Base-by-base conservation (phyloP, 192 early-diverging fungal species). In the Umbelopsis vinacea region DNA sequence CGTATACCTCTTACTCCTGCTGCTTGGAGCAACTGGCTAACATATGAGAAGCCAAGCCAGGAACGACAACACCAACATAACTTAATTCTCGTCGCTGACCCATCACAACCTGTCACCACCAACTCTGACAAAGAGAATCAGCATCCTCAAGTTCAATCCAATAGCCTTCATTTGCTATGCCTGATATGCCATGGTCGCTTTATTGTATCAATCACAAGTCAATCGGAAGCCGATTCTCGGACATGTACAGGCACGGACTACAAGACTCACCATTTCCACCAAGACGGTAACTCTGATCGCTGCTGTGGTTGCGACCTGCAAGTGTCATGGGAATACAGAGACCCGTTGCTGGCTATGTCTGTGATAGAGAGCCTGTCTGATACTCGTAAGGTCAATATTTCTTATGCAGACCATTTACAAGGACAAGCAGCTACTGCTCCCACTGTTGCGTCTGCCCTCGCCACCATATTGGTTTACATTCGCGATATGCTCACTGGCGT, bases 211-310 rank as follows among this genome's bases (percentile, higher is more conserved):
- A n/a, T n/a, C 38, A 6, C 10, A 29, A 9, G 11, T 12, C 26
- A 29, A 63, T 11, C 0, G 11, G 12, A 8, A 17, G 11, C 26
- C 5, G 14, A 37, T 33, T n/a, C 57, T 63, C 57, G 33, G 29
- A n/a, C 12, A 19, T 74, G 72, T 74, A 33, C 67, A 0, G 67
- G 38, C 7, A 19, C 15, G 2, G 46, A 19, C 22, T 74, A 74
- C 14, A 26, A 40, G 23, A 71, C 73, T 9, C 77, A 79, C 48
- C 77, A 79, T 54, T 74, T 54, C 15, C 76, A 78, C 52, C 43
- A 33, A 11, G 14, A 21, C 38, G 26, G 26, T 12, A 21, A 71
- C 50, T 68, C 50, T n/a, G 67, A 53, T 26, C 26, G 29, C 19
- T 79, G 77, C 24, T 79, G 77, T 45, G 73, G 70, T 40, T 79